Percentiles rank a stretch among this genome's conserved stretches.
Conservation (phyloP, 129 eudicot genomes). For the Silybum marianum region DNA sequence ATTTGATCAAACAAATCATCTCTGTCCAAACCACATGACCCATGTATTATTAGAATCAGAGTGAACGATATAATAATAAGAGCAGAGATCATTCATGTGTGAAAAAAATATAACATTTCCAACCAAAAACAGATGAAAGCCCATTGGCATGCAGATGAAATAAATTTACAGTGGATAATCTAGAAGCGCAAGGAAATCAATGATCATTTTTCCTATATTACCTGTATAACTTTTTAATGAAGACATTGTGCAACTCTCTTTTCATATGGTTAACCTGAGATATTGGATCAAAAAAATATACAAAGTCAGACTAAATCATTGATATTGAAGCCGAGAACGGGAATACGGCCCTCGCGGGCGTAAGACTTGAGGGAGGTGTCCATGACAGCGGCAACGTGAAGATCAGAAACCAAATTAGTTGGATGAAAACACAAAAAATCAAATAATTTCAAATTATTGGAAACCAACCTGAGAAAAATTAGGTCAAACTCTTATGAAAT, state of each 20-base stretch:
- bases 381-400: no score
- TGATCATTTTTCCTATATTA: constrained; percentile 13
- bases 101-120: neutral
- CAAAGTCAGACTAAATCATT: neutral
- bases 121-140: neutral
- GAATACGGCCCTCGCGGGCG: no score
- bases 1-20: constrained; percentile 93
- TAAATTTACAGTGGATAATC: neutral
- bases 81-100: neutral
- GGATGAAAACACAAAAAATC: no score
- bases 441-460: no score
- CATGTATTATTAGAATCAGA: neutral
- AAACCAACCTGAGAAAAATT: no score
- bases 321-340: no score
- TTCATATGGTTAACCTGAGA: constrained; percentile 89
- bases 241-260: constrained; percentile 90
- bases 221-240: constrained; percentile 89
- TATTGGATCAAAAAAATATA: constrained; percentile 15
- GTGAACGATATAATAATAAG: neutral
- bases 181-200: neutral
- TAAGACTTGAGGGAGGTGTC: no score
- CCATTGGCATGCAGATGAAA: no score
- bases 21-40: constrained; percentile 39
- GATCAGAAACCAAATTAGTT: no score
- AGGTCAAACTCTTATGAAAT: no score